Evolutionary conservation across 2,329 filamentous ascomycete genomes (phyloP).

Genomic region (Trichoderma arundinaceum): DNA sequence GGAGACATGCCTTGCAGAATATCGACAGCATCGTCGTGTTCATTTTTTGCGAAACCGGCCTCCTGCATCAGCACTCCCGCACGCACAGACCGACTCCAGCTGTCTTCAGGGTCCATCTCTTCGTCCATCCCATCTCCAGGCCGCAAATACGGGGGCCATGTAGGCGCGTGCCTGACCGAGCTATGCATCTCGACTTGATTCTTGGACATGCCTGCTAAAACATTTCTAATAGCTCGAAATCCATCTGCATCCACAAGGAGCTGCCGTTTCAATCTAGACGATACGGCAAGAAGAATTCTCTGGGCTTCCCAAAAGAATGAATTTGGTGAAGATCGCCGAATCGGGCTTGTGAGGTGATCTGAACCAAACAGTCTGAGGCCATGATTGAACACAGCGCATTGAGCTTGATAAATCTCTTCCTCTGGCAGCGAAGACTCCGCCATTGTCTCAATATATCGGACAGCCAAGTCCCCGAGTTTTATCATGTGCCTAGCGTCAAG

Average conservation of each 20-base stretch:
- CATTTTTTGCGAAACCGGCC: constrained; percentile 58
- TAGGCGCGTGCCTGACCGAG: constrained; percentile 54
- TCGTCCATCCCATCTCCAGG: constrained; percentile 66
- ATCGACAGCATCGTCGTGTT: constrained; percentile 56
- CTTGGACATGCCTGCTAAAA: constrained; percentile 61
- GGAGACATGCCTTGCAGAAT: constrained; percentile 59
- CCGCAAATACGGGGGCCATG: constrained; percentile 66
- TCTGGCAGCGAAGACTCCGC: constrained; percentile 29
- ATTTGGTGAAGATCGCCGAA: constrained; percentile 40
- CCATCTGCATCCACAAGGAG: constrained; percentile 57
- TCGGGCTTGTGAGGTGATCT: constrained; percentile 36
- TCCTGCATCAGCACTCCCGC: constrained; percentile 61
- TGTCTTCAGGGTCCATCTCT: constrained; percentile 55
- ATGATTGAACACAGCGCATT: constrained; percentile 44
- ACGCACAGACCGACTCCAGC: constrained; percentile 58
- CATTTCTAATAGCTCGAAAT: constrained; percentile 60
- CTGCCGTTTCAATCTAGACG: constrained; percentile 53
- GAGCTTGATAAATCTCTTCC: constrained; percentile 38
- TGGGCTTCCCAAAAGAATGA: constrained; percentile 61
- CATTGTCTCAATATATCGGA: constrained; percentile 39
- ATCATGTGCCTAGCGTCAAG: constrained; percentile 44
- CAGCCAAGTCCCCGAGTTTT: constrained; percentile 40
- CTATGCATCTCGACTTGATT: constrained; percentile 56
- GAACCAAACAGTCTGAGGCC: constrained; percentile 40
- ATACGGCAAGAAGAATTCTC: constrained; percentile 58